Percentiles rank a stretch among this genome's conserved stretches.
Evolutionary conservation across 441 rosid species (phyloP).

Genomic region (Aleurites moluccanus): DNA sequence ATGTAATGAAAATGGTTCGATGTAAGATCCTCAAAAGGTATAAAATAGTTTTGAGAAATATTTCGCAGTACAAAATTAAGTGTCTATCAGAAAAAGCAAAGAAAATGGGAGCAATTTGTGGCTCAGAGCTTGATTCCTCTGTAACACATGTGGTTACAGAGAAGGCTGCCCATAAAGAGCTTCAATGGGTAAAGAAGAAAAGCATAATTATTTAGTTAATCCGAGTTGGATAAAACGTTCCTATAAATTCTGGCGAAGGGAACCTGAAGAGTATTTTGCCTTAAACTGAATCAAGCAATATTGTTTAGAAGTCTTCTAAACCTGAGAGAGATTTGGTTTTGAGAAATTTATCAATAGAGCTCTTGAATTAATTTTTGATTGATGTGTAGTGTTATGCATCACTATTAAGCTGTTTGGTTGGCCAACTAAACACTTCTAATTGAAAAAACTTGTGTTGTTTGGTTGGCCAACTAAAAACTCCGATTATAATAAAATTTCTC

Average conservation of each 20-base stretch:
- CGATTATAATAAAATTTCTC: too few species aligned
- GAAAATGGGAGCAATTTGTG: slow-evolving; percentile 15
- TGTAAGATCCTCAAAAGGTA: background rate
- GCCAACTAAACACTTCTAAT: too few species aligned
- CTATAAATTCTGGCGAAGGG: slow-evolving; percentile 13
- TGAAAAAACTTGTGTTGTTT: too few species aligned
- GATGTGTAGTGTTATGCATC: too few species aligned
- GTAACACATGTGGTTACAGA: slow-evolving; percentile 18
- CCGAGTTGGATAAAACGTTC: slow-evolving; percentile 15
- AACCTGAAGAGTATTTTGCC: slow-evolving; percentile 2
- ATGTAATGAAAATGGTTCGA: background rate
- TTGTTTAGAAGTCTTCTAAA: too few species aligned
- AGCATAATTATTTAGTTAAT: background rate
- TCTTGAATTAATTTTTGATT: too few species aligned
- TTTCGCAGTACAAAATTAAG: background rate
- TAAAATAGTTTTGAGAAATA: background rate
- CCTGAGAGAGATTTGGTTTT: background rate
- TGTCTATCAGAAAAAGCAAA: background rate
- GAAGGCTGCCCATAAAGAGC: background rate
- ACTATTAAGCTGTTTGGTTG: too few species aligned
- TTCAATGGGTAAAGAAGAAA: background rate
- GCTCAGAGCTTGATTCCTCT: background rate
- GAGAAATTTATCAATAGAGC: too few species aligned
- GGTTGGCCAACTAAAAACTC: too few species aligned
- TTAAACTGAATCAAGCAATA: too few species aligned